phyloP scores from a whole-genome alignment of 2,329 filamentous ascomycete species.

The Alternaria postmessia region DNA sequence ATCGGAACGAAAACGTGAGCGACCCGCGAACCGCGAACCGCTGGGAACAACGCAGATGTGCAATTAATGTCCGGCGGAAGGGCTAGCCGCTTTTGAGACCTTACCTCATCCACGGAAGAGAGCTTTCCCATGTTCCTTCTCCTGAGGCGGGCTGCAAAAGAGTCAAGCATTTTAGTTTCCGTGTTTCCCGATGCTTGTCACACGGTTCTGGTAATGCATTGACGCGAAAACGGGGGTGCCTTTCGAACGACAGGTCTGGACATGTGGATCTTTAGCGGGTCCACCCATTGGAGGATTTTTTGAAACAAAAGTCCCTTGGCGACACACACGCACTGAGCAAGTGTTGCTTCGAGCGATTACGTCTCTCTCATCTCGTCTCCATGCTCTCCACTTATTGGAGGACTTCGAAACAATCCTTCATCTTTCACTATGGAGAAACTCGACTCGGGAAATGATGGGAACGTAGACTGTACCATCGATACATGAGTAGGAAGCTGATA shows the following conservation, averaged over 20 bases:
- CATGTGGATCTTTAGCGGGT: background rate
- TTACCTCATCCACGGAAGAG: background rate
- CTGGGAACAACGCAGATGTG: background rate
- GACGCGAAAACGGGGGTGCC: background rate
- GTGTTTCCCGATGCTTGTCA: conserved; percentile 1
- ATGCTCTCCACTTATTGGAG: conserved; percentile 1
- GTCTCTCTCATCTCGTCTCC: background rate
- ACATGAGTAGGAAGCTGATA: background rate
- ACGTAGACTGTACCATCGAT: background rate
- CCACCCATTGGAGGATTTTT: background rate
- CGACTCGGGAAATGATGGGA: conserved; percentile 4
- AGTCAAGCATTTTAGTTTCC: conserved; percentile 4
- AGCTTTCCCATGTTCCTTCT: background rate
- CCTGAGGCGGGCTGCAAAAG: background rate
- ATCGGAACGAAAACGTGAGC: background rate
- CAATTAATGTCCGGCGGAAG: background rate
- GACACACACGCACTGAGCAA: conserved; percentile 1
- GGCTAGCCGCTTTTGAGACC: background rate
- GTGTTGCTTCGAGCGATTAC: background rate
- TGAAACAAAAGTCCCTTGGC: background rate
- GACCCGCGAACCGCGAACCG: no score
- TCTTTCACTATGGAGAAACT: conserved; percentile 11
- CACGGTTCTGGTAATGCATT: background rate
- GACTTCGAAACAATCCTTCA: conserved; percentile 20
- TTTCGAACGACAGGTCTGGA: background rate